Evolutionary conservation across 2,329 filamentous ascomycete species (phyloP), one percentile per base, ranked within the genome.

Genomic region (Neofusicoccum ribis): DNA sequence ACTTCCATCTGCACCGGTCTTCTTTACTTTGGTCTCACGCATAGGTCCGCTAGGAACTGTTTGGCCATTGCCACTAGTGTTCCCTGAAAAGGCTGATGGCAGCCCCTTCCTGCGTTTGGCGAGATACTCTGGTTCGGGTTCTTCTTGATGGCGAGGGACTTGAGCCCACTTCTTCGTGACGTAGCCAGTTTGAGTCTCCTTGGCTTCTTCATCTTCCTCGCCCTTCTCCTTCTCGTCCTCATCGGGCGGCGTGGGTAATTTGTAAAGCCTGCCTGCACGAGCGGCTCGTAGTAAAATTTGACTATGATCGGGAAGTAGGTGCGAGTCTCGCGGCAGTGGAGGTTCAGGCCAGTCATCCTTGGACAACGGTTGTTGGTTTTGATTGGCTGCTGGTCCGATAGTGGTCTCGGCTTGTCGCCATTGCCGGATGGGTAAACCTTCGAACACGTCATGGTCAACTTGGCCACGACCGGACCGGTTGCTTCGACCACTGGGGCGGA

Each of bases 371-470:
- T 88, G 74, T 37, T 80, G 83, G 37, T 80, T 82, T 68, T 87
- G 82, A 43, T 86, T 84, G 9, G 85, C 81, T 12, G 86, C 86
- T 61, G 91, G 89, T 69, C 87, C 88, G 73, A 94, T 81, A 47
- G 81, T 89, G 65, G 92, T 69, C 64, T 80, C 78, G 66, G 90
- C 88, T 68, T 91, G 88, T 64, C 91, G 88, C 90, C 93, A 98
- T 85, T 96, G 92, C 73, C 93, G 90, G 65, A 97, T 90, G 15
- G 94, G 94, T 11, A 97, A 85, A 66, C 93, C 92, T 84, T 86
- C 82, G 58, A 87, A 84, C 58, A 88, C 82, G 80, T 90, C 89
- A 74, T 89, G 86, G 69, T 91, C 88, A 62, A 84, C 80, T 69
- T 86, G 84, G 49, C 80, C 80, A 67, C 86, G 84, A 65, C 84